A percentile compares a stretch with the other conserved stretches of the same genome.
Evolutionary conservation across 768 basidiomycete genomes (phyloP).

Genomic region (Ramaria sp.): DNA sequence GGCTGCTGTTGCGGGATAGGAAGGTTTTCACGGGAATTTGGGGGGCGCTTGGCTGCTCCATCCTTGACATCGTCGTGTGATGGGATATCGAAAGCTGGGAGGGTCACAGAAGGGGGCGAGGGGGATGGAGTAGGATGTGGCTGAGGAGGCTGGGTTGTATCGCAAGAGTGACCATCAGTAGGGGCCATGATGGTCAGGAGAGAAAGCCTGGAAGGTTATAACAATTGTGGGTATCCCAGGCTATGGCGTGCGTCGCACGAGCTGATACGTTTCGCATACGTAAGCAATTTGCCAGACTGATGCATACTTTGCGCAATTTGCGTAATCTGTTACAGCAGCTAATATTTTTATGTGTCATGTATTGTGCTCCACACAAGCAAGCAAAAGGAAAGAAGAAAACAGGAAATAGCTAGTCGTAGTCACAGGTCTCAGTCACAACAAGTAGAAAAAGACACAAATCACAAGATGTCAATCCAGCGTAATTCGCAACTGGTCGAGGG

Average conservation of each 20-base stretch:
- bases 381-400: constrained; percentile 1
- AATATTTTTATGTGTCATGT: neutral
- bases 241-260: neutral
- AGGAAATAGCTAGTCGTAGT: neutral
- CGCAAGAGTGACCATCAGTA: constrained; percentile 35
- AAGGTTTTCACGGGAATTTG: constrained; percentile 13
- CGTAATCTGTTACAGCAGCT: neutral
- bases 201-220: constrained; percentile 3
- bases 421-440: constrained; percentile 17
- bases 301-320: neutral
- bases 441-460: constrained; percentile 14
- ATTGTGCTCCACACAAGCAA: constrained; percentile 10
- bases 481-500: constrained; percentile 90
- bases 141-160: constrained; percentile 57
- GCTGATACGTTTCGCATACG: neutral
- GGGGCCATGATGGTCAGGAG: constrained; percentile 15
- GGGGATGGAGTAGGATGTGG: constrained; percentile 14
- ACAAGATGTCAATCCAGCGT: constrained; percentile 64
- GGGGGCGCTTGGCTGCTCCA: constrained; percentile 8
- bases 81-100: constrained; percentile 13
- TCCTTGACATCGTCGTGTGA: constrained; percentile 11
- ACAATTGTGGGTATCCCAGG: neutral
- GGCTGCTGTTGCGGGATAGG: constrained; percentile 27
- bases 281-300: too few relatives aligned
- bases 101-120: constrained; percentile 16